A percentile compares a stretch with the other conserved stretches of the same genome.
Conservation (phyloP, 2,329 filamentous ascomycete genomes). For the Penicillium frequentans region DNA sequence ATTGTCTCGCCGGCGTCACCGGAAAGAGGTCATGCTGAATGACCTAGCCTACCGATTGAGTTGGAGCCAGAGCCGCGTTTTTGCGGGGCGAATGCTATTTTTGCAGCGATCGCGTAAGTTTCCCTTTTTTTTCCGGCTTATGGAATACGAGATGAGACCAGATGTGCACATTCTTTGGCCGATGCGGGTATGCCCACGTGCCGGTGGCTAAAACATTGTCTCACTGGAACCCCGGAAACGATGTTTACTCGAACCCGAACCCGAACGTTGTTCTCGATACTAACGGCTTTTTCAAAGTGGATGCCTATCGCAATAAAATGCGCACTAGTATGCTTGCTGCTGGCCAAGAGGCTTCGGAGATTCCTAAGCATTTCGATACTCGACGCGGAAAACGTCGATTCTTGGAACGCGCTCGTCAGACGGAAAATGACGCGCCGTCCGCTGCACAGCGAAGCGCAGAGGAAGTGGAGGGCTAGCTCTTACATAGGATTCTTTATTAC, state of each 20-base stretch:
- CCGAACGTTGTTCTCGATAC: not conserved
- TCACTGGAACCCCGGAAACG: constrained; percentile 9
- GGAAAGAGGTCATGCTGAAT: constrained; percentile 86
- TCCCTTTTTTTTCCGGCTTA: not conserved
- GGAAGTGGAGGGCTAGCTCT: constrained; percentile 34
- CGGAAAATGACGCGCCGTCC: constrained; percentile 23
- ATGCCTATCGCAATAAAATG: constrained; percentile 92
- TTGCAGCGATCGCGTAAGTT: constrained; percentile 85
- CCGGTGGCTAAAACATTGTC: constrained; percentile 5
- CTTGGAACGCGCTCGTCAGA: constrained; percentile 50
- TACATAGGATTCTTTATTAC: not conserved
- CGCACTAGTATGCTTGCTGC: constrained; percentile 75
- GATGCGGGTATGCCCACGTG: constrained; percentile 3
- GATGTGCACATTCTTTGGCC: not conserved
- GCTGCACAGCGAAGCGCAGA: constrained; percentile 36
- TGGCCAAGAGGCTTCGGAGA: constrained; percentile 70
- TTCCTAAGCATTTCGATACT: constrained; percentile 85
- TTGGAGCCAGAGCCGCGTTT: constrained; percentile 92
- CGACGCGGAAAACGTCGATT: constrained; percentile 79
- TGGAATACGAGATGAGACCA: not conserved
- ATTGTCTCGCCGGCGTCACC: constrained; percentile 67
- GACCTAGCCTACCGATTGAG: constrained; percentile 94
- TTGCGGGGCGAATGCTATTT: constrained; percentile 82
- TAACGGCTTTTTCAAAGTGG: constrained; percentile 58
- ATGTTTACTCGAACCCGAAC: not conserved